Evolutionary conservation across 306 rosid genomes (phyloP).

Genomic region (Malus sylvestris): DNA sequence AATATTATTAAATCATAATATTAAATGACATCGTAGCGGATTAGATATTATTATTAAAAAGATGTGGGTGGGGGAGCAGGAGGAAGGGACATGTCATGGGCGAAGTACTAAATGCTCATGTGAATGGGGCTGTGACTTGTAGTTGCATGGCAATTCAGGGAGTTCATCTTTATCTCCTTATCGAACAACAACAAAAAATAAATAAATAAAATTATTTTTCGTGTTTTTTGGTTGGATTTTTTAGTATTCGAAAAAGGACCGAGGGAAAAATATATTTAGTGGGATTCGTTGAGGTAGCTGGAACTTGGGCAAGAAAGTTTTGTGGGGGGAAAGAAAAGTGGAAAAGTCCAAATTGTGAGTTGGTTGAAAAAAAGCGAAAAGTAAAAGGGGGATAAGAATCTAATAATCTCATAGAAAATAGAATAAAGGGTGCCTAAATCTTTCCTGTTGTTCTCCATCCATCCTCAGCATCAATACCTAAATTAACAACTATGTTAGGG

Average conservation of each 20-base stretch:
- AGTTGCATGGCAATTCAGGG: background rate
- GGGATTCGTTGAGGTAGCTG: background rate
- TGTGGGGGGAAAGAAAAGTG: background rate
- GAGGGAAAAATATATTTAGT: background rate
- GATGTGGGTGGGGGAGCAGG: background rate
- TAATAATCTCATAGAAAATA: too few relatives aligned
- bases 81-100: background rate
- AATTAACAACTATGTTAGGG: too few relatives aligned
- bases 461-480: too few relatives aligned
- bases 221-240: too few relatives aligned
- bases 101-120: background rate
- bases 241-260: background rate
- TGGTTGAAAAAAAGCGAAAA: background rate
- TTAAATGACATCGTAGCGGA: rapidly evolving
- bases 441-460: too few relatives aligned
- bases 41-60: background rate
- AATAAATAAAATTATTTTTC: background rate
- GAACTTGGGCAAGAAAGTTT: background rate
- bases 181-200: background rate
- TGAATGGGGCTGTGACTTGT: background rate
- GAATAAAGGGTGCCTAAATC: too few relatives aligned
- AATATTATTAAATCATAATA: too few relatives aligned
- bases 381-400: background rate
- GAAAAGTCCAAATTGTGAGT: background rate
- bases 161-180: background rate